Percentiles rank a stretch among this genome's conserved stretches.
Conservation (phyloP, 108 stramenopile genomes). For the Stephanodiscus triporus region DNA sequence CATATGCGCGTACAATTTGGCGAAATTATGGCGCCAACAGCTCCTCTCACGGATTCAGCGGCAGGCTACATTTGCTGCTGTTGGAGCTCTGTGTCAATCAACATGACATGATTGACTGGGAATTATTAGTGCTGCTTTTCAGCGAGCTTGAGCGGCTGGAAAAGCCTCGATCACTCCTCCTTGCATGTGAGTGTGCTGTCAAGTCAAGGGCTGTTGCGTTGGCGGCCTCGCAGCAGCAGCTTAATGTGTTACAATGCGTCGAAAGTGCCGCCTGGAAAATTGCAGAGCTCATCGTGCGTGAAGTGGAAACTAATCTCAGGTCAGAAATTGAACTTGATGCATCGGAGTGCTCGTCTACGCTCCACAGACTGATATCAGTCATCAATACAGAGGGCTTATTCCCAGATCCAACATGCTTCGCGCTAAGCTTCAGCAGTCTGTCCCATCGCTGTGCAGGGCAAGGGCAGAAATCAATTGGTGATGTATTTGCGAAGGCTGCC, state of each 20-base stretch:
- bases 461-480: conserved; percentile 8
- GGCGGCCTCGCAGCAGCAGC: conserved; percentile 19
- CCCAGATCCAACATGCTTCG: conserved; percentile 15
- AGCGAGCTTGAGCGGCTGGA: conserved; percentile 53
- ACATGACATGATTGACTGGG: conserved; percentile 52
- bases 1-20: conserved; percentile 84
- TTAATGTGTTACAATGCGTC: conserved; percentile 30
- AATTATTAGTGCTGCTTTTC: conserved; percentile 56
- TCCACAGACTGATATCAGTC: conserved; percentile 28
- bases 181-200: conserved; percentile 64
- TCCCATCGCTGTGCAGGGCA: conserved; percentile 7
- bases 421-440: conserved; percentile 16
- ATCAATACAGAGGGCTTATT: conserved; percentile 16
- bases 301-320: conserved; percentile 12
- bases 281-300: conserved; percentile 17
- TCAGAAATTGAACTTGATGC: conserved; percentile 21
- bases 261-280: conserved; percentile 23
- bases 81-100: conserved; percentile 72
- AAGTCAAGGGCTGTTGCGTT: conserved; percentile 32
- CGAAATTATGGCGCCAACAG: conserved; percentile 62
- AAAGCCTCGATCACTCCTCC: conserved; percentile 69
- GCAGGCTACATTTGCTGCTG: conserved; percentile 73
- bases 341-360: conserved; percentile 23
- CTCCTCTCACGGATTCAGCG: conserved; percentile 50
- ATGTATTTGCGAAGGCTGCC: conserved; percentile 25